A percentile compares a stretch with the other conserved stretches of the same genome.
phyloP scores from a whole-genome alignment of 2,329 filamentous ascomycete species.

The Didymella segeticola region DNA sequence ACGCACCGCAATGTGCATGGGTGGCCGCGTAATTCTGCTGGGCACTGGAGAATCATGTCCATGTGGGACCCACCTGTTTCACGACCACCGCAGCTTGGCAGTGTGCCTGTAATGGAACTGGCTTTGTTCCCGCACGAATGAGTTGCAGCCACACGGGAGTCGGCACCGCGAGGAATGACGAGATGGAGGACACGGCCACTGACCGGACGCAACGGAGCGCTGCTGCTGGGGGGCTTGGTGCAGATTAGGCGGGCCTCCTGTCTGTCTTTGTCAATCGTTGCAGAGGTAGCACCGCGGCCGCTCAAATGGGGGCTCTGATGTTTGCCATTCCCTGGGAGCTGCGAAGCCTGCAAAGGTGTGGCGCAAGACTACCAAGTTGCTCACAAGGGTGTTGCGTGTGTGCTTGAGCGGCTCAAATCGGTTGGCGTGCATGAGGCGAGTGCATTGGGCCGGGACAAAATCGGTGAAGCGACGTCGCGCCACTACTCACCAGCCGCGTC shows the following conservation, averaged over 20 bases:
- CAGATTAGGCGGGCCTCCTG: neutral
- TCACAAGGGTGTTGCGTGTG: neutral
- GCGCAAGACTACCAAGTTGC: too few species aligned
- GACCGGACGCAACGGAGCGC: constrained; percentile 1
- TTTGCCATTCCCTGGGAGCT: neutral
- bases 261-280: neutral
- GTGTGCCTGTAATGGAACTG: constrained; percentile 19
- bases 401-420: constrained; percentile 1
- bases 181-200: constrained; percentile 9
- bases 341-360: constrained; percentile 3
- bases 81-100: constrained; percentile 29
- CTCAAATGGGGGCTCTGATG: constrained; percentile 3
- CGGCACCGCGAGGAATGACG: constrained; percentile 18
- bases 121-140: constrained; percentile 14
- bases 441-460: constrained; percentile 11
- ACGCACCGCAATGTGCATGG: constrained; percentile 29
- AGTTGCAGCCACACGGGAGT: constrained; percentile 9
- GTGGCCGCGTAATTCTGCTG: constrained; percentile 39
- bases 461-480: constrained; percentile 8
- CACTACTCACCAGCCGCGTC: constrained; percentile 5
- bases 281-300: constrained; percentile 2
- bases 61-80: constrained; percentile 31
- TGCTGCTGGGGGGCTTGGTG: constrained; percentile 6
- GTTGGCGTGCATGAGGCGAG: constrained; percentile 9
- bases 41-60: constrained; percentile 27